Conservation (phyloP, 805 yeast species). For the Kregervanrija delftensis region DNA sequence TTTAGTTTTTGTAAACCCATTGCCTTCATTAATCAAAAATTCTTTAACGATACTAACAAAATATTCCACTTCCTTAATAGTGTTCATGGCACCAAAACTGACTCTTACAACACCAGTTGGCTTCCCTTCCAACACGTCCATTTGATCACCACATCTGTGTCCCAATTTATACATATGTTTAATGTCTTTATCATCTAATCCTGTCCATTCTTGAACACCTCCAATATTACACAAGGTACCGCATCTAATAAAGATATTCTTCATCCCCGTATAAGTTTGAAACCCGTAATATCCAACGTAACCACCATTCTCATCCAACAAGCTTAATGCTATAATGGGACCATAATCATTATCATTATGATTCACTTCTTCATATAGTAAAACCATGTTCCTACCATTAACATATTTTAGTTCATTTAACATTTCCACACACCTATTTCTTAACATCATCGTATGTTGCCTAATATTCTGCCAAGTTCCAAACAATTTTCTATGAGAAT, state of each 20-base stretch:
- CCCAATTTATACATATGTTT: slow-evolving; percentile 26
- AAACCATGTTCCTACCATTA: slow-evolving; percentile 17
- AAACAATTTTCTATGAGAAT: slow-evolving; percentile 22
- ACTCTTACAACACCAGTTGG: slow-evolving; percentile 37
- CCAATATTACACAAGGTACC: slow-evolving; percentile 41
- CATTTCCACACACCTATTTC: slow-evolving; percentile 18
- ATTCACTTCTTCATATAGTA: slow-evolving; percentile 14
- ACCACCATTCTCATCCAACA: slow-evolving; percentile 18
- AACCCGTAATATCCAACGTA: slow-evolving; percentile 34
- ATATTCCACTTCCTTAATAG: slow-evolving; percentile 26
- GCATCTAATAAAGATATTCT: slow-evolving; percentile 30
- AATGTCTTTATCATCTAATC: slow-evolving; percentile 18
- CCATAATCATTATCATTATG: slow-evolving; percentile 17
- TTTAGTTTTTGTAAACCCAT: background rate
- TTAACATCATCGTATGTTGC: slow-evolving; percentile 20
- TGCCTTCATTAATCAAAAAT: slow-evolving; percentile 10
- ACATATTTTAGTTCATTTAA: slow-evolving; percentile 18
- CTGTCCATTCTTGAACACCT: slow-evolving; percentile 22
- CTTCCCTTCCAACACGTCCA: slow-evolving; percentile 30
- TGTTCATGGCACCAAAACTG: slow-evolving; percentile 36
- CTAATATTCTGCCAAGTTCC: slow-evolving; percentile 27
- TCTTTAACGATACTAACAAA: slow-evolving; percentile 22
- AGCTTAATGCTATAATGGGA: slow-evolving; percentile 34
- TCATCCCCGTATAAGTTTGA: slow-evolving; percentile 25
- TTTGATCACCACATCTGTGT: slow-evolving; percentile 36